Base-by-base conservation (phyloP, 106 monocot genomes). In the Apostasia ramifera region DNA sequence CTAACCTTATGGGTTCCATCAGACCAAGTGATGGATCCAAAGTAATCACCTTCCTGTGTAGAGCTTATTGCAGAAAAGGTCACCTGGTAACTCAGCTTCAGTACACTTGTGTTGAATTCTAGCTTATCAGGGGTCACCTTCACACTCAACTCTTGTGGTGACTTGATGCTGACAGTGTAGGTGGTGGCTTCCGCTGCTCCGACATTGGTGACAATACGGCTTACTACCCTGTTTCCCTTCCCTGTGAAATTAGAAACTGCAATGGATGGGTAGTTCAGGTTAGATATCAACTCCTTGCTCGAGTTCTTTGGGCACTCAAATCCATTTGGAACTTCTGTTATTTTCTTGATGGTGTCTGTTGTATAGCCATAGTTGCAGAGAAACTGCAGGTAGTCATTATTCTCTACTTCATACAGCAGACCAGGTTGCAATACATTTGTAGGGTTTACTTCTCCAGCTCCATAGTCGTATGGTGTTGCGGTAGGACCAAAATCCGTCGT, bases 181-280 rank as follows among this genome's bases (percentile, higher is more conserved):
- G 71, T 73, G 8, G 77, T 69, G 12, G 69, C 77, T 44, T 81
- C 89, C 61, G 75, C 81, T 5, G 64, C 79, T 41, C 82, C 89
- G 0, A 89, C 86, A 47, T 93, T 89, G 6, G 74, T 93, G 6
- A 80, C 81, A 3, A 53, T 56, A 26, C 93, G 76, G 12, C n/a
- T 86, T 53, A 89, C 84, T 0, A 63, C 78, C 70, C 61, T 81
- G 68, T 57, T 70, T 49, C 15, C 76, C 1, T 69, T 66, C 37
- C 47, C 59, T 0, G 48, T 78, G 59, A 83, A 73, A 37, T 55
- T 69, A 0, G 80, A 58, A 11, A 89, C 47, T 0, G 93, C 77
- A 26, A 93, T 92, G 0, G 93, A 89, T 13, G 93, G 86, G 71
- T 89, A 93, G 61, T 93, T 93, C 47, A 93, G 89, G 49, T 86